phyloP scores from a whole-genome alignment of 345 rosid genomes.

The Sonneratia alba region DNA sequence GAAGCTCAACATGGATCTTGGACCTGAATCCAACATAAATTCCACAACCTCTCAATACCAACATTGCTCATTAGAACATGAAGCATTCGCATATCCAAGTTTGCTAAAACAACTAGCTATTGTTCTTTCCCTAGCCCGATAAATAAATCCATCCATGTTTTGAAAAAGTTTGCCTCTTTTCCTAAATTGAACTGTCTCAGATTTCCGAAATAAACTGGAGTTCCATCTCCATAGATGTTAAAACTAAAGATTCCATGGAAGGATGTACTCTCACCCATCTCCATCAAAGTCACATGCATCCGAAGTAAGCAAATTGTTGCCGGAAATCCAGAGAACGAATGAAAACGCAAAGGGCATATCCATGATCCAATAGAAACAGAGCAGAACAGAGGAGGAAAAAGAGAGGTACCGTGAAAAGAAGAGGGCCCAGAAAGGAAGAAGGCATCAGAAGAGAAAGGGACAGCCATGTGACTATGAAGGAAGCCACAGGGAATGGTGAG shows the following conservation, averaged over 20 bases:
- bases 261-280: neutral
- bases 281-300: neutral
- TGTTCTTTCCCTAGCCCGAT: too few relatives aligned
- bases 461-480: constrained; percentile 30
- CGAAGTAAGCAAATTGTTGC: neutral
- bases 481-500: constrained; percentile 16
- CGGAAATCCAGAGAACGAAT: neutral
- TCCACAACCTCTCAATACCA: neutral
- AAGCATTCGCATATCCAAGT: neutral
- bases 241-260: neutral
- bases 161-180: neutral
- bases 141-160: neutral
- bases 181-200: neutral
- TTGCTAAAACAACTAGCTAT: neutral
- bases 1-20: constrained; percentile 41
- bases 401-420: constrained; percentile 33
- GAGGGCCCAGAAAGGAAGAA: constrained; percentile 41
- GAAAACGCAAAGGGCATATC: neutral
- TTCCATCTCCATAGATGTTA: neutral
- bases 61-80: neutral
- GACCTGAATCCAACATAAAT: constrained; percentile 15
- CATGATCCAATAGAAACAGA: neutral
- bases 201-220: neutral
- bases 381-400: neutral
- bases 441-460: constrained; percentile 29